These are phyloP conservation scores for Cyclaneusma minus DNA, from an alignment of 2,329 filamentous ascomycete species.

Conservation along the genomic window DNA sequence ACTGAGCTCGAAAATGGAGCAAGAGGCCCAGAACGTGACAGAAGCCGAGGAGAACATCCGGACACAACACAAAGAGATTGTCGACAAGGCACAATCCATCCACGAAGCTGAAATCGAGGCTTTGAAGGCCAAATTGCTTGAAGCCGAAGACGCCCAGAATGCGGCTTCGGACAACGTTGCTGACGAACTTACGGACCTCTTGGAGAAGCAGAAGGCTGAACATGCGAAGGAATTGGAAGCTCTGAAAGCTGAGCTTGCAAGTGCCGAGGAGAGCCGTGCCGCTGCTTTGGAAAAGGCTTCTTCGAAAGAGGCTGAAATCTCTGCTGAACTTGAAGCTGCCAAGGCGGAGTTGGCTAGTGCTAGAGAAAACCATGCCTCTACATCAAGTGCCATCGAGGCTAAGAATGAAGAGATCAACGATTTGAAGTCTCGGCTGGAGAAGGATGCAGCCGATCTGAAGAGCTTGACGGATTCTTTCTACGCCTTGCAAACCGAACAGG, in stretches of 20 bases:
- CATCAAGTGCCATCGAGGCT: constrained; percentile 17
- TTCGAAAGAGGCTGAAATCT: constrained; percentile 28
- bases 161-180: constrained; percentile 12
- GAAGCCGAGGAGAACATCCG: constrained; percentile 25
- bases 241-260: constrained; percentile 25
- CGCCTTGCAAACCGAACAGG: constrained; percentile 23
- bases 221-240: constrained; percentile 17
- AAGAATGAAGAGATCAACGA: constrained; percentile 17
- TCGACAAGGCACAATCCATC: constrained; percentile 32
- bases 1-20: constrained; percentile 34
- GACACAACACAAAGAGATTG: constrained; percentile 27
- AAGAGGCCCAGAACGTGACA: constrained; percentile 21
- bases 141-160: constrained; percentile 13
- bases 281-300: constrained; percentile 10
- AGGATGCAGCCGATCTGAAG: constrained; percentile 27
- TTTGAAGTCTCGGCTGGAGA: constrained; percentile 27
- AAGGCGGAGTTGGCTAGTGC: constrained; percentile 28
- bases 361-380: constrained; percentile 27
- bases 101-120: constrained; percentile 32
- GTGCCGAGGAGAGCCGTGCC: constrained; percentile 24
- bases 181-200: constrained; percentile 26
- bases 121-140: constrained; percentile 20
- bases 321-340: constrained; percentile 10
- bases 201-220: constrained; percentile 33
- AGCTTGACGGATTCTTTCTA: constrained; percentile 35